These are phyloP conservation scores for Nitzschia sp. DNA, from an alignment of 108 stramenopile species.

Conservation along the genomic window DNA sequence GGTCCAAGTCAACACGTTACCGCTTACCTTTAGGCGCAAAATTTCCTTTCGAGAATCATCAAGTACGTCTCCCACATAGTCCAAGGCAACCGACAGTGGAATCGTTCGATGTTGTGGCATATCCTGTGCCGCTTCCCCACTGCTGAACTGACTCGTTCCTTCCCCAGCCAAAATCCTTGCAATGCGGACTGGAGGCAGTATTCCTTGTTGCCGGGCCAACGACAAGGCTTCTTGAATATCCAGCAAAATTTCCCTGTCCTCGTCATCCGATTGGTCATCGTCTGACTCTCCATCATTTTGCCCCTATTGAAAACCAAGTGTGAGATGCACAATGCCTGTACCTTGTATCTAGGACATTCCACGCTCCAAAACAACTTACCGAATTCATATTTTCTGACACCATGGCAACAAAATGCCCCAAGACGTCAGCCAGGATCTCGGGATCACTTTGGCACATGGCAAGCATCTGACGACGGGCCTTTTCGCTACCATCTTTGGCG, in stretches of 20 bases:
- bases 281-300: slow-evolving; percentile 40
- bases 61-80: slow-evolving; percentile 75
- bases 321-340: neutral
- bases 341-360: neutral
- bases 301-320: neutral
- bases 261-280: slow-evolving; percentile 45
- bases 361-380: slow-evolving; percentile 6
- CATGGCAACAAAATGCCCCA: slow-evolving; percentile 78
- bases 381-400: slow-evolving; percentile 40
- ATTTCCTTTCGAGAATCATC: slow-evolving; percentile 75
- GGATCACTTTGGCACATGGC: slow-evolving; percentile 84
- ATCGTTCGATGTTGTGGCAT: slow-evolving; percentile 39
- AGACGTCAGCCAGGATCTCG: slow-evolving; percentile 76
- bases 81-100: slow-evolving; percentile 77
- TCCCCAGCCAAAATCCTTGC: slow-evolving; percentile 82
- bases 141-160: slow-evolving; percentile 69
- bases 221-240: slow-evolving; percentile 82
- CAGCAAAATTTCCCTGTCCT: slow-evolving; percentile 62
- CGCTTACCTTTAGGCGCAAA: slow-evolving; percentile 49
- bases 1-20: neutral
- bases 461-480: slow-evolving; percentile 76
- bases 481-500: slow-evolving; percentile 69
- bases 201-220: slow-evolving; percentile 61
- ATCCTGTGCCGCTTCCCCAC: slow-evolving; percentile 8
- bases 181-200: slow-evolving; percentile 75